Conservation (phyloP, 1,284 basidiomycete genomes). For the Fereydounia khargensis region DNA sequence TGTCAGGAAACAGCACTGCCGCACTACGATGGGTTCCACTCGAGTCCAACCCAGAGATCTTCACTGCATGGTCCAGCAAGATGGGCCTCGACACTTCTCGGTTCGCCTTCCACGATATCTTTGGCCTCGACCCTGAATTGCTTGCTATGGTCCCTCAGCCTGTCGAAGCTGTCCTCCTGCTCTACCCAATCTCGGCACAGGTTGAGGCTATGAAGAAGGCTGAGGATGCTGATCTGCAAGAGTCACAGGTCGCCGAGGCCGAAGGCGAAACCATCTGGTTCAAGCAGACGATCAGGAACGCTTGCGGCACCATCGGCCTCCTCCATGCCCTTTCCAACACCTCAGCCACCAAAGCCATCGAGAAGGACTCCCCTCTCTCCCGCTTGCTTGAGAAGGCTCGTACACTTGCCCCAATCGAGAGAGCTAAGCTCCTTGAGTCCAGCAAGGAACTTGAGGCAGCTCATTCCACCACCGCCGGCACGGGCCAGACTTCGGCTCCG, state of each 20-base stretch:
- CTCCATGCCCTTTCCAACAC: conserved; percentile 54
- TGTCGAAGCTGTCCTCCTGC: conserved; percentile 60
- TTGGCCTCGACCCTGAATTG: conserved; percentile 61
- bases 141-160: conserved; percentile 60
- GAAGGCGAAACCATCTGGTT: conserved; percentile 39
- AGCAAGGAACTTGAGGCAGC: conserved; percentile 34
- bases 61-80: conserved; percentile 40
- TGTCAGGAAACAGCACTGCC: background rate
- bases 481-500: conserved; percentile 51
- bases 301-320: conserved; percentile 57
- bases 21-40: conserved; percentile 55
- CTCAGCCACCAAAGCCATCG: conserved; percentile 26
- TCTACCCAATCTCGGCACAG: conserved; percentile 60
- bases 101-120: conserved; percentile 62
- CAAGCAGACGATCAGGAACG: conserved; percentile 57
- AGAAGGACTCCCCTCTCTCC: conserved; percentile 30
- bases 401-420: conserved; percentile 8
- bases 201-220: conserved; percentile 24
- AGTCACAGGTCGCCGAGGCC: conserved; percentile 6
- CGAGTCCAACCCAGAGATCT: conserved; percentile 57
- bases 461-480: conserved; percentile 40
- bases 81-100: conserved; percentile 48
- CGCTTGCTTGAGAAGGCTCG: conserved; percentile 36
- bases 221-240: conserved; percentile 19
- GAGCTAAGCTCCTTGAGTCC: conserved; percentile 23